phyloP scores from a whole-genome alignment of 495 filamentous ascomycete genomes.

The Chaetomidium leptoderma region DNA sequence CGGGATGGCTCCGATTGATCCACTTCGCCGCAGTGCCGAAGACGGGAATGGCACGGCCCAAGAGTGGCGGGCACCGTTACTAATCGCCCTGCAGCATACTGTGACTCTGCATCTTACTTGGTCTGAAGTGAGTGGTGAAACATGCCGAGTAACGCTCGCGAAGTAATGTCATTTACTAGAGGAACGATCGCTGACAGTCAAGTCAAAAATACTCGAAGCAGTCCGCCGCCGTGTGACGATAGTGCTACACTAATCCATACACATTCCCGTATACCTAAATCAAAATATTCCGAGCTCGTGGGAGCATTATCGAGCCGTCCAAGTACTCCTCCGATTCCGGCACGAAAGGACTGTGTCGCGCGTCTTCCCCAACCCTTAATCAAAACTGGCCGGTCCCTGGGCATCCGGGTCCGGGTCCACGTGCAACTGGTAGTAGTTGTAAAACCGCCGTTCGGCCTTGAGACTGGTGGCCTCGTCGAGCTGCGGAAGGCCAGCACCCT shows the following conservation, averaged over 20 bases:
- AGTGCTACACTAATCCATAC: conserved; percentile 10
- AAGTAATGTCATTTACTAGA: not conserved
- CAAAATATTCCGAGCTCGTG: not conserved
- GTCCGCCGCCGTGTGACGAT: not conserved
- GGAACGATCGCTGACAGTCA: too few relatives aligned
- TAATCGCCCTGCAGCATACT: conserved; percentile 4
- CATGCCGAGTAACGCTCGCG: not conserved
- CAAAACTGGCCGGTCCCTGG: conserved; percentile 41
- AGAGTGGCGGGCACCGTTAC: not conserved
- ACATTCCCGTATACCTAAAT: not conserved
- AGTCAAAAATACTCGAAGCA: not conserved
- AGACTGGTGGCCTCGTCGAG: conserved; percentile 60
- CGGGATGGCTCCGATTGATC: not conserved
- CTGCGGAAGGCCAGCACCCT: conserved; percentile 56
- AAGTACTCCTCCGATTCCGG: not conserved
- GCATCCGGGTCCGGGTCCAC: conserved; percentile 44
- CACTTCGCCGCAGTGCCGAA: not conserved
- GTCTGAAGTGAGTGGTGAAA: too few relatives aligned
- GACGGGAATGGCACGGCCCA: not conserved
- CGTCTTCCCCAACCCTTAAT: conserved; percentile 23
- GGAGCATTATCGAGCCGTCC: not conserved
- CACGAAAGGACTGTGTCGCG: not conserved
- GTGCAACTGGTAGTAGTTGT: conserved; percentile 61
- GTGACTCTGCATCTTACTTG: too few relatives aligned
- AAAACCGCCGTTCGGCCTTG: conserved; percentile 61